These are phyloP conservation scores for Ichthyophonus hoferi DNA, from an alignment of 208 protist genomes.

Conservation along the genomic window DNA sequence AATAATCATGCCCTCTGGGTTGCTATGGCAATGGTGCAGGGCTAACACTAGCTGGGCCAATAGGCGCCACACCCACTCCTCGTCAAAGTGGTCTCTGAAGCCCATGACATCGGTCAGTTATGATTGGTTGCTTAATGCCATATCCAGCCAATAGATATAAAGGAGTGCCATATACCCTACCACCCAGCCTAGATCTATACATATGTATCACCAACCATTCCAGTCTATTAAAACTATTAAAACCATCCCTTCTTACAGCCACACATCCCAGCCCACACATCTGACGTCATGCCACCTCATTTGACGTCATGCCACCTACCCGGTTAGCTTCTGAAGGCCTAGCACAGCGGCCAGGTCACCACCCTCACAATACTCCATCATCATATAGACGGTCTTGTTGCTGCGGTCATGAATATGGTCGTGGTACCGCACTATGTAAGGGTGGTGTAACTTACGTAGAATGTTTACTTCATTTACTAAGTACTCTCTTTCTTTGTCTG, in stretches of 20 bases:
- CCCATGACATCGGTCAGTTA: too few relatives aligned
- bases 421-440: slow-evolving; percentile 75
- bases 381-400: slow-evolving; percentile 68
- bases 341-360: slow-evolving; percentile 70
- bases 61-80: slow-evolving; percentile 5
- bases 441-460: slow-evolving; percentile 66
- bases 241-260: too few relatives aligned
- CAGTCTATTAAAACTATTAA: too few relatives aligned
- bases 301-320: too few relatives aligned
- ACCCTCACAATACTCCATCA: slow-evolving; percentile 76
- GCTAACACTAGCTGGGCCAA: not conserved
- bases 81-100: slow-evolving; percentile 26
- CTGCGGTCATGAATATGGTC: slow-evolving; percentile 72
- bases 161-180: too few relatives aligned
- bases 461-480: slow-evolving; percentile 80
- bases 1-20: not conserved
- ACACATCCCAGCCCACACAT: too few relatives aligned
- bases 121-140: too few relatives aligned
- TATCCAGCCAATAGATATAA: too few relatives aligned
- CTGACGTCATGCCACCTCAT: too few relatives aligned
- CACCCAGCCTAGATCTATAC: too few relatives aligned
- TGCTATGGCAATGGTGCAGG: not conserved
- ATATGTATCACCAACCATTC: too few relatives aligned
- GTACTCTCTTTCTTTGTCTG: slow-evolving; percentile 75
- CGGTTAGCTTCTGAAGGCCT: slow-evolving; percentile 46